These are phyloP conservation scores for Bipolaris bicolor DNA, from an alignment of 2,329 filamentous ascomycete genomes.

Conservation along the genomic window DNA sequence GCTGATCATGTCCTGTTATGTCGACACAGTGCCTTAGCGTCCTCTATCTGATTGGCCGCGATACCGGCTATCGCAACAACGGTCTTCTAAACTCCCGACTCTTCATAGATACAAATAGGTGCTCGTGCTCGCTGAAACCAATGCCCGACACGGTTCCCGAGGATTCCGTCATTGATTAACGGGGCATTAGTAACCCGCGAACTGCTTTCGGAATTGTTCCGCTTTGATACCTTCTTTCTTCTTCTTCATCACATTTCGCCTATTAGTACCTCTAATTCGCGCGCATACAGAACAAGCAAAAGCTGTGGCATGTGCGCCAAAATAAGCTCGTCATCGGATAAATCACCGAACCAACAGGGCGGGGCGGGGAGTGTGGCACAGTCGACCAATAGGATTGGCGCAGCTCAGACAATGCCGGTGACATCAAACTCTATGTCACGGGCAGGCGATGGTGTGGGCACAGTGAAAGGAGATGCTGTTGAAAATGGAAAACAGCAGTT, in stretches of 20 bases:
- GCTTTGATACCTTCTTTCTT: neutral
- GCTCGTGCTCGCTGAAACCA: neutral
- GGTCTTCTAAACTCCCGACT: conserved; percentile 16
- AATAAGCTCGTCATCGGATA: neutral
- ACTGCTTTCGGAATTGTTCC: neutral
- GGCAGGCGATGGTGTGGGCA: neutral
- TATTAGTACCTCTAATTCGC: conserved; percentile 3
- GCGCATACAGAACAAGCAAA: neutral
- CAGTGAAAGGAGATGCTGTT: neutral
- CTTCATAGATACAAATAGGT: conserved; percentile 8
- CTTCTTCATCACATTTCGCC: neutral
- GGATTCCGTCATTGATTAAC: conserved; percentile 19
- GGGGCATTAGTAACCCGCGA: neutral
- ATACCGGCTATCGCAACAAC: conserved; percentile 19
- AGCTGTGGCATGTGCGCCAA: conserved; percentile 3
- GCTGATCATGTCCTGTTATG: neutral
- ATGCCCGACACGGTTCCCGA: neutral
- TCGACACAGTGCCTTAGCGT: neutral
- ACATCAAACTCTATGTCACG: neutral
- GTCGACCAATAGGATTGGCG: neutral
- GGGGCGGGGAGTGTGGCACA: neutral
- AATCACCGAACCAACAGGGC: neutral
- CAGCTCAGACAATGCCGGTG: neutral
- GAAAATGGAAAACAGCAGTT: neutral
- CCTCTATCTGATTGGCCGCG: conserved; percentile 19